Base-by-base conservation (phyloP, 345 rosid genomes). In the Barbarea vulgaris region DNA sequence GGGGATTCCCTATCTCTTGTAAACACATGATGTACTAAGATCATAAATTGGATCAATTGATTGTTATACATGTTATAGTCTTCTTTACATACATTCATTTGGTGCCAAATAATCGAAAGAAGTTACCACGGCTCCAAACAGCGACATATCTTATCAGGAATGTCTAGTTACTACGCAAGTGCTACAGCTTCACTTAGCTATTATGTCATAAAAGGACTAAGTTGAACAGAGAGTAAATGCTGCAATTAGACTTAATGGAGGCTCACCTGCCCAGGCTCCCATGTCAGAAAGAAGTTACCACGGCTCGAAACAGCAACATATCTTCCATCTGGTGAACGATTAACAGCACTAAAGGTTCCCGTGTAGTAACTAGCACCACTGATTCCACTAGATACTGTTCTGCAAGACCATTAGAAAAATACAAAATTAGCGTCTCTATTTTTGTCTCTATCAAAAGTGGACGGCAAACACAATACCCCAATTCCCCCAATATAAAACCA, bases 311-410 rank as follows among this genome's bases (percentile, higher is more conserved):
- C 97, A 71, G 97, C 98, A 14, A 94, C 95, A 79, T 94, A 94
- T 81, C 64, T 87, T 80, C 97, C 98, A 70, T 87, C 89, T 19
- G 98, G 96, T 63, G 98, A 91, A 66, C 98, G 91, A 62, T 94
- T 94, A 41, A 91, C 96, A 0, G 93, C 87, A 77, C 91, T 94
- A 78, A 94, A 94, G 21, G 96, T 89, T 76, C 97, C 97, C 0
- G 96, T 90, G 70, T 94, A 94, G 79, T 94, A 94, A 77, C 98
- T 94, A 36, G 98, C 98, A 73, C 98, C 98, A 84, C 98, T 91
- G 47, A 94, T 94, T 67, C 98, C 96, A 65, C 97, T 91, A 17
- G 98, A 94, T 47, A 94, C 98, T 85, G 97, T 94, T 86, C 97
- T 91, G 98, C 70, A 91, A 78, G 76, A 74, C 80, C 73, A 87